Evolutionary conservation across 1,139 yeast genomes (phyloP).

Genomic region (Hansenula lynferdii): DNA sequence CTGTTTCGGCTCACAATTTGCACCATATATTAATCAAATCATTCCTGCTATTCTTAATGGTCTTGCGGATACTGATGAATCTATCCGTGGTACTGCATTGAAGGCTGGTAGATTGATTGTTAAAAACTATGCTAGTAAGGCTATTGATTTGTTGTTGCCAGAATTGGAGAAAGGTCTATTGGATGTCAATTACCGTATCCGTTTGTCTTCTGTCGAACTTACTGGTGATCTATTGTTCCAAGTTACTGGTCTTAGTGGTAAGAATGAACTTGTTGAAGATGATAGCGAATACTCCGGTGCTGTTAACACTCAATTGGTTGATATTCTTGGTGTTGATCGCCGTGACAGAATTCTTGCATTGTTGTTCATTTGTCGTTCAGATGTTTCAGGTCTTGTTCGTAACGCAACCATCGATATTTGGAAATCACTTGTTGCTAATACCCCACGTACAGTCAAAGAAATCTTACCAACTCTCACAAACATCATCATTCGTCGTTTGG

Average conservation of each 20-base stretch:
- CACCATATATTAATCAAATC: constrained; percentile 80
- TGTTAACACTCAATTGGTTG: constrained; percentile 64
- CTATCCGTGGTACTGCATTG: constrained; percentile 82
- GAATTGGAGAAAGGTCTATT: constrained; percentile 89
- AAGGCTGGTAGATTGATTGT: constrained; percentile 93
- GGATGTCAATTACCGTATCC: constrained; percentile 78
- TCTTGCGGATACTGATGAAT: constrained; percentile 85
- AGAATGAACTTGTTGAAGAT: constrained; percentile 61
- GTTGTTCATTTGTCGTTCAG: constrained; percentile 90
- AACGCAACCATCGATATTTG: constrained; percentile 93
- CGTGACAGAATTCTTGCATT: constrained; percentile 83
- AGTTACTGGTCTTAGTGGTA: constrained; percentile 78
- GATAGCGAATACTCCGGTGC: constrained; percentile 52
- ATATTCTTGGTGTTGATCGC: constrained; percentile 80
- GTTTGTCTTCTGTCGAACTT: constrained; percentile 91
- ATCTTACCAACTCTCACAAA: constrained; percentile 80
- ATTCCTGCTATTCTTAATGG: constrained; percentile 91
- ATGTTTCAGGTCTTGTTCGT: constrained; percentile 82
- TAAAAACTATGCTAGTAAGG: constrained; percentile 85
- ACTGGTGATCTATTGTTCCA: constrained; percentile 96
- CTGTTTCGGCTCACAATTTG: constrained; percentile 87
- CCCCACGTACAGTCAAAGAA: constrained; percentile 95
- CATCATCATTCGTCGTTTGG: constrained; percentile 76
- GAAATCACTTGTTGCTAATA: constrained; percentile 94
- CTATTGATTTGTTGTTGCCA: constrained; percentile 89